Evolutionary conservation across 805 yeast species (phyloP).

Genomic region (Isabelozyma rhagii): DNA sequence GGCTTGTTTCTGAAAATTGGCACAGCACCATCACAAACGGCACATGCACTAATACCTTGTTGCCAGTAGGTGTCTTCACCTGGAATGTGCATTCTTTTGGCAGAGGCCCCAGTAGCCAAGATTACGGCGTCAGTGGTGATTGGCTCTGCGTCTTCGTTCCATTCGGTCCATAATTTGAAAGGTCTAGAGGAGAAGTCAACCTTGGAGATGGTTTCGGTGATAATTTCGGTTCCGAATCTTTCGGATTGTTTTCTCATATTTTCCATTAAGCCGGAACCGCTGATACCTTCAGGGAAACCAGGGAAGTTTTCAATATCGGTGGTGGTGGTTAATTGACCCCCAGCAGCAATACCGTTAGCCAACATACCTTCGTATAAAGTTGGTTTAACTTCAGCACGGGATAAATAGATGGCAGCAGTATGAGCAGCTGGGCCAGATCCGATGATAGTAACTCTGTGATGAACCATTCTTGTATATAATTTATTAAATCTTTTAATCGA

Average conservation of each 20-base stretch:
- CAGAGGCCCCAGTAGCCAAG: conserved; percentile 97
- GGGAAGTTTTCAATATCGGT: conserved; percentile 99
- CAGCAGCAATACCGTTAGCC: conserved; percentile 98
- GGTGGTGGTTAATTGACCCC: conserved; percentile 98
- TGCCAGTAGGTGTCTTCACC: conserved; percentile 99
- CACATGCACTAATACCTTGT: conserved; percentile 98
- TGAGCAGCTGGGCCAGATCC: conserved; percentile 99
- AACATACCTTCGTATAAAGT: conserved; percentile 91
- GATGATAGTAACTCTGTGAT: conserved; percentile 79
- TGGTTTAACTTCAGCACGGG: conserved; percentile 96
- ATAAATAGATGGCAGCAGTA: conserved; percentile 95
- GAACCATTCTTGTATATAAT: conserved; percentile 56
- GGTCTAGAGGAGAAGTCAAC: conserved; percentile 87
- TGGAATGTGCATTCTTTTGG: conserved; percentile 87
- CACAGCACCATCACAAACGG: conserved; percentile 99
- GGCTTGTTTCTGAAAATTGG: conserved; percentile 98
- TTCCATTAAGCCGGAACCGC: conserved; percentile 88
- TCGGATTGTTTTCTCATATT: conserved; percentile 86
- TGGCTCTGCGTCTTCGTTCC: conserved; percentile 88
- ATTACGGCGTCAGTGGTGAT: conserved; percentile 89
- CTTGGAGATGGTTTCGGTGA: conserved; percentile 93
- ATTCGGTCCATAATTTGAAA: conserved; percentile 96
- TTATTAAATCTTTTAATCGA: neutral
- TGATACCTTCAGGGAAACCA: conserved; percentile 92
- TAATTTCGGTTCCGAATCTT: conserved; percentile 87